Evolutionary conservation across 345 rosid species (phyloP), one percentile per base, ranked within the genome.

Genomic region (Bruguiera sexangula): DNA sequence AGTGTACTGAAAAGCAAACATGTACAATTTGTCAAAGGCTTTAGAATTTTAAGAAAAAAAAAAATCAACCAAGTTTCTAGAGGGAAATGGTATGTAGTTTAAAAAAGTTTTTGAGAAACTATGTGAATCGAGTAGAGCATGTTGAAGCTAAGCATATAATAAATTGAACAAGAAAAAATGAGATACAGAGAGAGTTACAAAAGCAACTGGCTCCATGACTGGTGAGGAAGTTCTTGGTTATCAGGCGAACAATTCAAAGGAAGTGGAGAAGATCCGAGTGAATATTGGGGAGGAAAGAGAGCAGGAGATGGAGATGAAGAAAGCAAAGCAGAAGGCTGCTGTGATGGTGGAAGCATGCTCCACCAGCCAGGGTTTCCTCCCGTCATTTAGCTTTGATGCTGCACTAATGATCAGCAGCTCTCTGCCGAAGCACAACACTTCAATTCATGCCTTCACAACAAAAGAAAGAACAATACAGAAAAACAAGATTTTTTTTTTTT

Each of bases 291-390:
- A 72, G 85, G 73, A 9, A 75, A 81, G 54, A 69, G 24, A 60
- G 84, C 65, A 13, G 73, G 73, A 58, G 79, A 70, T 39, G 48
- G 48, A n/a, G 81, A 31, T 16, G 73, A 74, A 68, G 76, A 67
- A 74, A 76, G 61, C 46, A 75, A 67, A 71, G 82, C 34, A 75
- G 82, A 74, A 75, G 85, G 57, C 21, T 79, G 84, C 56, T 70
- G 82, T 61, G 80, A 75, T 16, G 78, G 80, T 75, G 90, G 86
- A 80, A 76, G 80, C 86, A 83, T 75, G 81, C 84, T 85, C 87
- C 89, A 82, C 87, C 86, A 81, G 66, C 79, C 85, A 87, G 89
- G 89, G 86, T 85, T 87, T 82, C 87, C 87, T 67, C 84, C 88
- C 88, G 81, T 87, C 91, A 84, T 86, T 67, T 63, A 24, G 60